Base-by-base conservation (phyloP, 106 monocot genomes). In the Cymbidium sinense region DNA sequence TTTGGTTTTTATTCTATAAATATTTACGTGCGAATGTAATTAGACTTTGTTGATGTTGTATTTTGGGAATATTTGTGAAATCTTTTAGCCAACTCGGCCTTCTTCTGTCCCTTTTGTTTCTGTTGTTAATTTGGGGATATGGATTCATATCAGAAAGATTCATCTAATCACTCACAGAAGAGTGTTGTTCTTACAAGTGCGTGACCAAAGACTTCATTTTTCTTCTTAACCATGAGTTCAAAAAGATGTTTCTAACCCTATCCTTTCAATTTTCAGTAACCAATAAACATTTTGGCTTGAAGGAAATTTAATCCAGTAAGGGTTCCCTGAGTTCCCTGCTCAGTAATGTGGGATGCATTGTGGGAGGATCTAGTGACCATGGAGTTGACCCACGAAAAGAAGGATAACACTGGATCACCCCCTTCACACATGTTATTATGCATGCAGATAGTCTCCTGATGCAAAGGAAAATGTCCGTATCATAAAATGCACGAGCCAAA, bases 291-390 rank as follows among this genome's bases (percentile, higher is more conserved):
- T 70, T 81, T 89, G 75, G 84, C 79, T 28, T 94, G 95, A 78
- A 86, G 87, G 58, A 94, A 89, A 86, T 92, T 99, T 77, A 99
- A 92, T 84, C 92, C 98, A 44, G 84, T 88, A 50, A 90, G 85
- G 83, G 98, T 95, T 83, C 84, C n/a, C n/a, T n/a, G n/a, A n/a
- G n/a, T n/a, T n/a, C n/a, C 94, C 12, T 99, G 98, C 79, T 87
- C 98, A 69, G 90, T 99, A 50, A 34, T 87, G 39, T 99, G 94
- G 98, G 98, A 95, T 84, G 84, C 92, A 9, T 44, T 86, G 30
- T 92, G 92, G 87, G 90, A 92, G 74, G 85, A 94, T 70, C 70
- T 99, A 43, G 81, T 83, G 41, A 95, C 92, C 13, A 95, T 99
- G 92, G 94, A 92, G 70, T 76, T 95, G 82, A 54, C 83, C 43